Conservation (phyloP, 352 stramenopile species). For the Pythium aristosporum region DNA sequence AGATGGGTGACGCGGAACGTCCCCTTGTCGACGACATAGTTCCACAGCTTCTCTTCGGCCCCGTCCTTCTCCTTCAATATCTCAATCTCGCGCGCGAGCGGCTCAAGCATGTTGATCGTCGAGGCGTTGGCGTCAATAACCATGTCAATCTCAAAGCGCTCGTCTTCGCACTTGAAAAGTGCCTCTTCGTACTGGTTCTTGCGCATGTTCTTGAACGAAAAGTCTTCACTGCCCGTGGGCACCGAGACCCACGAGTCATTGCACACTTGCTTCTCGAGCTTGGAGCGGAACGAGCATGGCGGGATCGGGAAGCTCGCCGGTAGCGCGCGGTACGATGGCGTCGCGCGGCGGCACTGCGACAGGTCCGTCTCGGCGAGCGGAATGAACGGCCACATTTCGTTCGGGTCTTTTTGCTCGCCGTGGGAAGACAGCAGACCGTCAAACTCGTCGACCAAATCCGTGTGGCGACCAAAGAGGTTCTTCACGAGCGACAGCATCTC, state of each 20-base stretch:
- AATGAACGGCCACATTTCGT: slow-evolving; percentile 92
- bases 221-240: slow-evolving; percentile 98
- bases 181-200: slow-evolving; percentile 99
- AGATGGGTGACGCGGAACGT: slow-evolving; percentile 96
- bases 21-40: slow-evolving; percentile 93
- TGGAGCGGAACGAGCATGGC: slow-evolving; percentile 94
- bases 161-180: slow-evolving; percentile 99
- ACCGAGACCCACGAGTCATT: slow-evolving; percentile 98
- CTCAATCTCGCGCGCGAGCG: slow-evolving; percentile 95
- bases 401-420: slow-evolving; percentile 74
- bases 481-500: slow-evolving; percentile 87
- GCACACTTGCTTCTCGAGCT: slow-evolving; percentile 90
- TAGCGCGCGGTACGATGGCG: slow-evolving; percentile 96
- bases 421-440: slow-evolving; percentile 72
- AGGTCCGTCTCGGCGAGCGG: slow-evolving; percentile 90
- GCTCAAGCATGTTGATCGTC: slow-evolving; percentile 94
- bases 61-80: slow-evolving; percentile 69
- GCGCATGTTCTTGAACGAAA: slow-evolving; percentile 98
- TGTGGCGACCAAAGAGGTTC: slow-evolving; percentile 88
- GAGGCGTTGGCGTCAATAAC: slow-evolving; percentile 96
- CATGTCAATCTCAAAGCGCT: slow-evolving; percentile 93
- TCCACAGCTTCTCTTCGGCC: slow-evolving; percentile 74
- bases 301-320: slow-evolving; percentile 97
- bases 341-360: slow-evolving; percentile 88
- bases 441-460: slow-evolving; percentile 82